Conservation (phyloP, 441 rosid species). For the Eruca vesicaria region DNA sequence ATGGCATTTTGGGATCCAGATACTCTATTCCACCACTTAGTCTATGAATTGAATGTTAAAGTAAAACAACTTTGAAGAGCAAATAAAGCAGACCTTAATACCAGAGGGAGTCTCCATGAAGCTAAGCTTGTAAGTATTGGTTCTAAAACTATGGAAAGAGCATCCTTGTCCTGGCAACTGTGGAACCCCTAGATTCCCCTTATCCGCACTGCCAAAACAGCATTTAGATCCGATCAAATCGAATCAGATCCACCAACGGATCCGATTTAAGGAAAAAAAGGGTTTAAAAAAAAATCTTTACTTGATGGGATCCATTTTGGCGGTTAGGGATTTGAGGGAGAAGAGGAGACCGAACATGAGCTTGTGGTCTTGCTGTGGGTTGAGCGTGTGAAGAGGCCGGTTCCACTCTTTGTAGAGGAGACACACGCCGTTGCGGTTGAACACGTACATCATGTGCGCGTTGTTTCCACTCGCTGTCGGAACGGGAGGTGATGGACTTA, state of each 20-base stretch:
- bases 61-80: background rate
- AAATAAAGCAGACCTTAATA: conserved; percentile 56
- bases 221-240: background rate
- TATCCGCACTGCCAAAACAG: conserved; percentile 50
- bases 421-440: conserved; percentile 80
- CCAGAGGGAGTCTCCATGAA: conserved; percentile 98
- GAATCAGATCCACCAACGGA: background rate
- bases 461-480: conserved; percentile 72
- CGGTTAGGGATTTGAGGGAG: conserved; percentile 84
- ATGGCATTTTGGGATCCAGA: background rate
- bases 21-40: background rate
- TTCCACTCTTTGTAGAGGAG: conserved; percentile 89
- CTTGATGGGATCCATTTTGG: conserved; percentile 90
- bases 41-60: background rate
- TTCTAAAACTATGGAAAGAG: conserved; percentile 88
- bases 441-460: conserved; percentile 80
- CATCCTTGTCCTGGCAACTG: conserved; percentile 93
- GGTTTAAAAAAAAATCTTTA: conserved; percentile 24
- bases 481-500: conserved; percentile 77
- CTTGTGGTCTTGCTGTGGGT: conserved; percentile 83
- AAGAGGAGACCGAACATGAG: conserved; percentile 90
- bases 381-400: conserved; percentile 81
- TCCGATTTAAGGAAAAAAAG: background rate
- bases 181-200: conserved; percentile 85
- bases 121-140: conserved; percentile 88